phyloP scores from a whole-genome alignment of 2,329 filamentous ascomycete genomes.

The Diaporthe australafricana region DNA sequence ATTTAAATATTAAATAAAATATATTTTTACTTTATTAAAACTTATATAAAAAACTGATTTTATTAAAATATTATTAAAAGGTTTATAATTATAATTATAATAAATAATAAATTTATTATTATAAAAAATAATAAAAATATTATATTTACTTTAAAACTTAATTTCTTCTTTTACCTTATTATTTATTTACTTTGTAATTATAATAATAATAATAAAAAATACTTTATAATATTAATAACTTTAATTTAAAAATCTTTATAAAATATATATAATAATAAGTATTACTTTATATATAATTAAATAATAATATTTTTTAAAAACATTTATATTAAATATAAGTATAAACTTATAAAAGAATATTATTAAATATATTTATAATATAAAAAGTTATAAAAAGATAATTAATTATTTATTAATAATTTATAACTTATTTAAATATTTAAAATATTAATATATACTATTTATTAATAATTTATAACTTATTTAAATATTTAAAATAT shows the following conservation, averaged over 20 bases:
- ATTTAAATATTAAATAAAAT: no score
- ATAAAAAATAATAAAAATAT: constrained; percentile 1
- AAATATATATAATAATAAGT: neutral
- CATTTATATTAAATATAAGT: neutral
- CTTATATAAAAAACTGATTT: neutral
- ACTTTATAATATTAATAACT: neutral
- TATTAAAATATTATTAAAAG: neutral
- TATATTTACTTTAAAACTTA: constrained; percentile 1
- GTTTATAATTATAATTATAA: neutral
- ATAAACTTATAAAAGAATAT: neutral
- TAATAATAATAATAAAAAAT: neutral
- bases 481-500: no score
- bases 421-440: no score
- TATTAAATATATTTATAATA: no score
- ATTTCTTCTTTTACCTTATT: neutral
- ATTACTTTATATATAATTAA: neutral
- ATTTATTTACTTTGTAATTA: constrained; percentile 8
- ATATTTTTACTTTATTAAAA: neutral
- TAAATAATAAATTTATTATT: neutral
- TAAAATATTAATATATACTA: no score
- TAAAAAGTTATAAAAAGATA: no score
- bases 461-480: no score
- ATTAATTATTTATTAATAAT: no score
- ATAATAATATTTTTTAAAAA: neutral
- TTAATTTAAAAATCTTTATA: neutral